Conservation (phyloP, 2,329 filamentous ascomycete genomes). For the Didymosphaeria variabile region DNA sequence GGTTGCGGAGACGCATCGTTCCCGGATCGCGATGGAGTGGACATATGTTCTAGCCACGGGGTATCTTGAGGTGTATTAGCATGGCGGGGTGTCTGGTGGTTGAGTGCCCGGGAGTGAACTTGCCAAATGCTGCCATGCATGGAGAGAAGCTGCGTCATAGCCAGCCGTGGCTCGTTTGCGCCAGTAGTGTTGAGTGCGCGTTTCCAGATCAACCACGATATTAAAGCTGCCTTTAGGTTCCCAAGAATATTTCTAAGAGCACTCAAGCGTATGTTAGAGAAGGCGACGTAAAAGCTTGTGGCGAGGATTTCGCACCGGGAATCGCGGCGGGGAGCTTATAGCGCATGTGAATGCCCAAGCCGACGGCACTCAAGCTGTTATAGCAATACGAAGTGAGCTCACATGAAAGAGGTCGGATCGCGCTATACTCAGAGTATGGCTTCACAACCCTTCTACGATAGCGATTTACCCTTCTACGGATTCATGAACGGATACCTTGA, state of each 20-base stretch:
- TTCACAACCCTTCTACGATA: neutral
- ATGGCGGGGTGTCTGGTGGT: constrained; percentile 28
- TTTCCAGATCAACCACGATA: constrained; percentile 10
- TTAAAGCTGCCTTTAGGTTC: neutral
- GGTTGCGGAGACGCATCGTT: constrained; percentile 50
- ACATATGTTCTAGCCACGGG: constrained; percentile 55
- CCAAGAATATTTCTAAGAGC: neutral
- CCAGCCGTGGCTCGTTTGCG: constrained; percentile 25
- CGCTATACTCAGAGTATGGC: too few relatives aligned
- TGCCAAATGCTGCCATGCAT: constrained; percentile 56
- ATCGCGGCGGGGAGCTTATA: constrained; percentile 14
- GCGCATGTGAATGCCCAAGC: constrained; percentile 23
- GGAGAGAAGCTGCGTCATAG: constrained; percentile 47
- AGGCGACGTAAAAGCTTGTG: neutral
- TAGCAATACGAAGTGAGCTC: neutral
- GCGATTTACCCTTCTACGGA: neutral
- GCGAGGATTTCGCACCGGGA: neutral
- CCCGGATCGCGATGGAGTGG: constrained; percentile 46
- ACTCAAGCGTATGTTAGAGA: neutral
- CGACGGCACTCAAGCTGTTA: constrained; percentile 7
- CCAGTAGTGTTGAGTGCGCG: constrained; percentile 34
- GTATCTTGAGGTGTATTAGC: constrained; percentile 48
- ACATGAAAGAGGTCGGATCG: neutral
- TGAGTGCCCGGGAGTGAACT: constrained; percentile 29
- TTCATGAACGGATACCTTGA: neutral